Conservation (phyloP, 805 yeast genomes). For the Candida ponderosae region DNA sequence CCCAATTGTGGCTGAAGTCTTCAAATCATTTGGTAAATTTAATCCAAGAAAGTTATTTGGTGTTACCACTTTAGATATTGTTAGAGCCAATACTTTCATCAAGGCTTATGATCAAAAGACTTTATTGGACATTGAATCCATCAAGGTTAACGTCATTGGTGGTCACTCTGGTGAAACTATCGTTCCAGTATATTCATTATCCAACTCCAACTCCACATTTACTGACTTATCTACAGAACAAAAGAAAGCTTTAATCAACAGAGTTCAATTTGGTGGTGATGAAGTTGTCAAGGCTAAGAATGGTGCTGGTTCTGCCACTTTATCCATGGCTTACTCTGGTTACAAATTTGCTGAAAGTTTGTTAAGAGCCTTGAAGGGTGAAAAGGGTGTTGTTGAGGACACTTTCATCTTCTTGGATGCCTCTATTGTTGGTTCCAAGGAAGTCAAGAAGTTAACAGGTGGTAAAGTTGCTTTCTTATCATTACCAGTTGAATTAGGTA, state of each 20-base stretch:
- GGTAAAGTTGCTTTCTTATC: conserved; percentile 42
- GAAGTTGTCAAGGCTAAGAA: conserved; percentile 94
- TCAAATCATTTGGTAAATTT: conserved; percentile 58
- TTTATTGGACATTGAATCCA: conserved; percentile 33
- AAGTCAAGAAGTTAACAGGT: conserved; percentile 32
- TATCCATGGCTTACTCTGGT: conserved; percentile 95
- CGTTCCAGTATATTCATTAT: conserved; percentile 66
- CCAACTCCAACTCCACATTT: conserved; percentile 19
- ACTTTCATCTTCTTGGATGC: conserved; percentile 44
- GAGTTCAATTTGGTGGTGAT: conserved; percentile 96
- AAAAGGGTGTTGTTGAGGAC: conserved; percentile 34
- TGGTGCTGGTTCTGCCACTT: conserved; percentile 91
- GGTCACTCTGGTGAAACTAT: conserved; percentile 96
- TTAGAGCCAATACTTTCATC: conserved; percentile 66
- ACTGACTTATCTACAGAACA: conserved; percentile 17
- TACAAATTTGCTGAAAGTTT: conserved; percentile 61
- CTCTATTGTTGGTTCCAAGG: conserved; percentile 41
- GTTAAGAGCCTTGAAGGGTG: conserved; percentile 24
- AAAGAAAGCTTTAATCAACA: conserved; percentile 59
- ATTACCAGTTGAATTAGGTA: conserved; percentile 50
- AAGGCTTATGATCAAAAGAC: conserved; percentile 63
- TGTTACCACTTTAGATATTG: conserved; percentile 82
- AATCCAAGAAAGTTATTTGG: conserved; percentile 75
- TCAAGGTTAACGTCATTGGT: conserved; percentile 69
- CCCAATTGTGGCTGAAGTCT: conserved; percentile 78